These are phyloP conservation scores for Phaeoacremonium minimum DNA, from an alignment of 2,329 filamentous ascomycete genomes.

Conservation along the genomic window DNA sequence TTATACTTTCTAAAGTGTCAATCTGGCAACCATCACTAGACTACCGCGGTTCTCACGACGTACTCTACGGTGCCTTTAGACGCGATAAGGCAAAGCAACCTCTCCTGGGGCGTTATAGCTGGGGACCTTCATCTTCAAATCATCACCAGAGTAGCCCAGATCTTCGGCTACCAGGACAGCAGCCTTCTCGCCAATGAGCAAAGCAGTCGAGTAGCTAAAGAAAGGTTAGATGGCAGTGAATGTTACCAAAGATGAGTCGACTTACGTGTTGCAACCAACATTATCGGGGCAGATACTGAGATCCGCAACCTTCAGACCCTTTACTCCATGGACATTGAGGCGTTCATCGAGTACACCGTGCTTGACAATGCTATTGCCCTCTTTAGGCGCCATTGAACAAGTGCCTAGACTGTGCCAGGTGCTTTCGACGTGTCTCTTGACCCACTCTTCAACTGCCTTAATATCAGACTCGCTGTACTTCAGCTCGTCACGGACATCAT, in stretches of 20 bases:
- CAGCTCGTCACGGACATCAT: constrained; percentile 57
- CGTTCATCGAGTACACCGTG: constrained; percentile 75
- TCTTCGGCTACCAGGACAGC: constrained; percentile 68
- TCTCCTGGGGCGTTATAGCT: constrained; percentile 56
- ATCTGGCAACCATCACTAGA: no score
- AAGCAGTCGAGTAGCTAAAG: constrained; percentile 61
- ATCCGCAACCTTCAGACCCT: constrained; percentile 74
- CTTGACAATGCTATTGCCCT: constrained; percentile 77
- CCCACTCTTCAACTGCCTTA: constrained; percentile 52
- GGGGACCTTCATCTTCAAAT: constrained; percentile 73
- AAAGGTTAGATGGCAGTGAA: constrained; percentile 1
- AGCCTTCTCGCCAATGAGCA: constrained; percentile 73
- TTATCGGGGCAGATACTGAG: constrained; percentile 75
- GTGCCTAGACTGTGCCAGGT: constrained; percentile 68
- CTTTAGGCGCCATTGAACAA: constrained; percentile 71
- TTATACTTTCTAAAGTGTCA: no score
- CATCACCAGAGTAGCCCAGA: constrained; percentile 66
- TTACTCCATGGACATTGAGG: constrained; percentile 72
- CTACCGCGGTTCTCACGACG: no score
- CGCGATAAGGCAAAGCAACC: constrained; percentile 29
- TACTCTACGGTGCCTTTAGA: no score
- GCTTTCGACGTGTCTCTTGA: constrained; percentile 69
- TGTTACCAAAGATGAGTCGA: not conserved
- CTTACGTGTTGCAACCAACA: constrained; percentile 56
- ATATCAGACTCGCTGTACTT: constrained; percentile 61